These are phyloP conservation scores for Mycosphaerella sp. DNA, from an alignment of 2,329 filamentous ascomycete species.

Conservation along the genomic window DNA sequence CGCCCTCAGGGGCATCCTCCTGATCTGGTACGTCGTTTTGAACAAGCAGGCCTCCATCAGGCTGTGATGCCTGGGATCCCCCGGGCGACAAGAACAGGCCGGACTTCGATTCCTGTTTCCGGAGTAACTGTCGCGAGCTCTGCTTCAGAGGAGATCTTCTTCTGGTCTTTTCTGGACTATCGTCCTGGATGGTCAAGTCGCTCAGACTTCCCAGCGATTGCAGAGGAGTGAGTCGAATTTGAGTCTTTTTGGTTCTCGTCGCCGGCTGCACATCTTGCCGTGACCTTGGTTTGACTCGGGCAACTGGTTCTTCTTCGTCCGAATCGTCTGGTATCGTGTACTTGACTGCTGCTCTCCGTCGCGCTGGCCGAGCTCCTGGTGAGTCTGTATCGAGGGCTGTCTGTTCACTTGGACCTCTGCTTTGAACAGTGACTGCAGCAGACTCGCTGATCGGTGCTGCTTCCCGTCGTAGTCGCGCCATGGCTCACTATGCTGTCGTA, in stretches of 20 bases:
- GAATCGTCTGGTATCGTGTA: slow-evolving; percentile 14
- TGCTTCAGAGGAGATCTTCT: slow-evolving; percentile 1
- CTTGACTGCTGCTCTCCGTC: slow-evolving; percentile 6
- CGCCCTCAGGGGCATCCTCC: slow-evolving; percentile 6
- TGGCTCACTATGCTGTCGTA: background rate
- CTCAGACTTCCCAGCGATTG: slow-evolving; percentile 9
- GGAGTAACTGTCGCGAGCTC: slow-evolving; percentile 2
- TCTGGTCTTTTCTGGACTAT: slow-evolving; percentile 11
- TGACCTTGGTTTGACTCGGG: background rate
- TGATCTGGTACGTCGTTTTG: background rate
- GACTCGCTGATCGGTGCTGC: background rate
- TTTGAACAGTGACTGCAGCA: background rate
- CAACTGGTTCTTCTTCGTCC: slow-evolving; percentile 11
- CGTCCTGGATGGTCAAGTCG: slow-evolving; percentile 7
- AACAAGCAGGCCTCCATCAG: background rate
- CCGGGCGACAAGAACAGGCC: background rate
- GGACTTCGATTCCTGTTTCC: background rate
- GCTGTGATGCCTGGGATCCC: no score
- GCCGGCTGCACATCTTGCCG: background rate
- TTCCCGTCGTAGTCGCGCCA: background rate
- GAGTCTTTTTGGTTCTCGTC: slow-evolving; percentile 1
- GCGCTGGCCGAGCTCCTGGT: background rate
- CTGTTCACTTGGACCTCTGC: background rate
- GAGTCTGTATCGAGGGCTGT: background rate
- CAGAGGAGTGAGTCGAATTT: slow-evolving; percentile 19